Conservation (phyloP, 306 rosid genomes). For the Vicia villosa region DNA sequence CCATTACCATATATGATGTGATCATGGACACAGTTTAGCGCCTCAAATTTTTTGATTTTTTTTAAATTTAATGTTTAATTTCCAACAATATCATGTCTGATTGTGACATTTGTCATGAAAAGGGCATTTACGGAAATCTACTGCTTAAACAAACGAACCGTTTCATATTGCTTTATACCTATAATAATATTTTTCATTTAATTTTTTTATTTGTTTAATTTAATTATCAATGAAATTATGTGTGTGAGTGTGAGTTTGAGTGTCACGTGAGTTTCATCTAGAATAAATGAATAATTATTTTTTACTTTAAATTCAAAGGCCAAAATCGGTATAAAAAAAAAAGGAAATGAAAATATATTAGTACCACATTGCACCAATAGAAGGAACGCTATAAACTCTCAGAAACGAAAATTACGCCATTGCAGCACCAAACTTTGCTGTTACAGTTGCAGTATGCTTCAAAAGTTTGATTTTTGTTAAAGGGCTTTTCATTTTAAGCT, state of each 20-base stretch:
- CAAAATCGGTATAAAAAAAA: constrained; percentile 26
- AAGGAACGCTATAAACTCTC: neutral
- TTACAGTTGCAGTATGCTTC: constrained; percentile 28
- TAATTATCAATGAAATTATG: no score
- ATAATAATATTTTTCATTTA: no score
- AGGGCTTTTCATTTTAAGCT: constrained; percentile 52
- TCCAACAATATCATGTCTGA: no score
- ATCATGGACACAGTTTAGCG: neutral
- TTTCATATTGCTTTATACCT: no score
- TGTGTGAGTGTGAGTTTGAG: no score
- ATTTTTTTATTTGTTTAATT: no score
- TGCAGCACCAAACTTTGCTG: constrained; percentile 2
- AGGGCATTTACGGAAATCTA: no score
- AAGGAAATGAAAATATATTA: neutral
- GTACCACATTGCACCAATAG: neutral
- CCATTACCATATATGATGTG: neutral
- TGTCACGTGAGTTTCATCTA: no score
- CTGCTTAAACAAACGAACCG: no score
- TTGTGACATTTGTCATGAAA: no score
- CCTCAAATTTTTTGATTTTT: neutral
- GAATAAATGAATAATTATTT: no score
- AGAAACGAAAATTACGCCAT: neutral
- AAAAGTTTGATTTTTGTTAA: constrained; percentile 37
- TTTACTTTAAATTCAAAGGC: neutral
- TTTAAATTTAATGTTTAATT: no score